Evolutionary conservation across 148 eudicot genomes (phyloP), one percentile per base, ranked within the genome.

Genomic region (Fagopyrum esculentum): DNA sequence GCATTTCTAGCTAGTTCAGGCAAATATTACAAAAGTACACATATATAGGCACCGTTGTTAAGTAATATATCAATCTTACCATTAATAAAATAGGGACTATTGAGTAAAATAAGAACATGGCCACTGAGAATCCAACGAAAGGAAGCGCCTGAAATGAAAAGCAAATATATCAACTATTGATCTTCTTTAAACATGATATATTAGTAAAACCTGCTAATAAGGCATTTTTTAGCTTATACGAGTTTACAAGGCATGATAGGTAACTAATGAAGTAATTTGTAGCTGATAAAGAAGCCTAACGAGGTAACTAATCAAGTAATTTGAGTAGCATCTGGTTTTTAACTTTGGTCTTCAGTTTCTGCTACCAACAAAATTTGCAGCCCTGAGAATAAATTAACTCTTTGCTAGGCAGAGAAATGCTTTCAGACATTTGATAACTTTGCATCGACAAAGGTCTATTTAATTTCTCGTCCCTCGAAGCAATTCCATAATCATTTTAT

Each of bases 41-140:
- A 19, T 22, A 59, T 45, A 63, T n/a, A 29, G 19, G 66, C 5
- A 29, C 40, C 11, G 29, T 60, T 11, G 66, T 60, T 60, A 26
- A 0, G 4, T 22, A 60, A 60, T 60, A 35, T 35, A 10, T 63
- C 12, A 35, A 63, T 3, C 72, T 49, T 89, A 93, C 98, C 98
- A 87, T 87, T 59, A 90, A 83, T 81, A 90, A 79, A 81, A 93
- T 72, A 35, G 98, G 93, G 50, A 93, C 96, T 75, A 84, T 80
- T 1, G 98, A 93, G 87, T 93, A 93, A 80, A 93, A 93, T 48
- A 90, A 76, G 82, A 93, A 93, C 98, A 93, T 93, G 6, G 98
- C 96, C 50, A 75, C 75, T 4, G 98, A 80, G 81, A 90, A 93
- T 73, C 98, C 96, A 74, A 82, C 45, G 56, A 89, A 93, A 59